phyloP scores from a whole-genome alignment of 1,284 basidiomycete genomes.

The Vanrija humicola region DNA sequence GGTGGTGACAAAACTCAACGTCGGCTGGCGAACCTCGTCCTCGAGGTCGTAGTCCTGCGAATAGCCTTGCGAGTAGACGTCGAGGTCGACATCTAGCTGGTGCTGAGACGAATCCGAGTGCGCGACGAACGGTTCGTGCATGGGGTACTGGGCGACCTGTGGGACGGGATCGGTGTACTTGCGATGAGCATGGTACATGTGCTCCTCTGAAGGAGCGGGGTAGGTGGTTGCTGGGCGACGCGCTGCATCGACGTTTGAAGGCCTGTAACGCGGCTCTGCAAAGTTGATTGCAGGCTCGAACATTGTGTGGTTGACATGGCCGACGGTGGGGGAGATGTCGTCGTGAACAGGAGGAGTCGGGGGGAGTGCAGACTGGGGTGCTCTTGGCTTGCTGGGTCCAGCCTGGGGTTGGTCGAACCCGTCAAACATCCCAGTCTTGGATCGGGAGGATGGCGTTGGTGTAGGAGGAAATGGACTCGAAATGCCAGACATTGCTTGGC shows the following conservation, averaged over 20 bases:
- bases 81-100: slow-evolving; percentile 40
- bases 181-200: slow-evolving; percentile 25
- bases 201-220: slow-evolving; percentile 22
- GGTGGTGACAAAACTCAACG: slow-evolving; percentile 44
- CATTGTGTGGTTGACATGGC: background rate
- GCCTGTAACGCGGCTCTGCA: slow-evolving; percentile 22
- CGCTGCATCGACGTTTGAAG: slow-evolving; percentile 12
- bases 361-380: slow-evolving; percentile 10
- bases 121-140: slow-evolving; percentile 5
- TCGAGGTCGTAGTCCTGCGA: slow-evolving; percentile 29
- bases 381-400: slow-evolving; percentile 17
- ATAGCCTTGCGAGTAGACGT: slow-evolving; percentile 32
- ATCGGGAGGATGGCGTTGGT: slow-evolving; percentile 28
- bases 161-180: slow-evolving; percentile 43
- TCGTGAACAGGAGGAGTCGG: slow-evolving; percentile 31
- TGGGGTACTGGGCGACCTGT: slow-evolving; percentile 7
- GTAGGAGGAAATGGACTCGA: slow-evolving; percentile 25
- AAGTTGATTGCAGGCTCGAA: slow-evolving; percentile 19
- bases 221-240: slow-evolving; percentile 37
- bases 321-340: background rate
- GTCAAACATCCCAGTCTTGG: slow-evolving; percentile 7
- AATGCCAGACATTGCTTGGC: background rate
- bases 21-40: slow-evolving; percentile 33
- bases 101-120: slow-evolving; percentile 4
- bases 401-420: slow-evolving; percentile 1